phyloP scores from a whole-genome alignment of 768 basidiomycete species.

The Xerocomellus amylosporus region DNA sequence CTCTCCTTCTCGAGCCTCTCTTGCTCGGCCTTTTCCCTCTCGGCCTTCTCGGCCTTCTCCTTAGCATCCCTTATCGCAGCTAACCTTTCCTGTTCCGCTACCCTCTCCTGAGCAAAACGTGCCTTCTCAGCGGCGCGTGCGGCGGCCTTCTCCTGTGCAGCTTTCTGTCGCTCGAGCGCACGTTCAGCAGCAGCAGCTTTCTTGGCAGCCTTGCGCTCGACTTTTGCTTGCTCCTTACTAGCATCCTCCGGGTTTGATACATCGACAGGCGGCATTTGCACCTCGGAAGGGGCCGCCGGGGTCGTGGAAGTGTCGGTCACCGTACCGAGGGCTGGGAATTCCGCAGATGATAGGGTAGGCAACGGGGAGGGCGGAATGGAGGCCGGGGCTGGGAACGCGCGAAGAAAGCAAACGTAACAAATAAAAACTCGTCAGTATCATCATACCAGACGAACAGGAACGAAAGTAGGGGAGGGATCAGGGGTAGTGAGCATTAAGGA shows the following conservation, averaged over 20 bases:
- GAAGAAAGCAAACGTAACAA: conserved; percentile 21
- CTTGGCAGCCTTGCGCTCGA: conserved; percentile 61
- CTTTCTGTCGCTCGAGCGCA: conserved; percentile 56
- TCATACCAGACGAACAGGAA: conserved; percentile 41
- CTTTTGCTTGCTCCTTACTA: conserved; percentile 51
- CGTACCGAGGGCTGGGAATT: conserved; percentile 67
- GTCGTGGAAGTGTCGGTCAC: conserved; percentile 11
- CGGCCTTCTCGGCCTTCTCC: conserved; percentile 36
- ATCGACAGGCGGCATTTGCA: conserved; percentile 15
- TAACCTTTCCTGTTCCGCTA: conserved; percentile 49
- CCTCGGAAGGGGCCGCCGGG: conserved; percentile 19
- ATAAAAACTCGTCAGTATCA: conserved; percentile 42
- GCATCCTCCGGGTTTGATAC: conserved; percentile 33
- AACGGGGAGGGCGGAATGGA: conserved; percentile 40
- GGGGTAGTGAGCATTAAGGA: conserved; percentile 15
- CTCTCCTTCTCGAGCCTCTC: conserved; percentile 42
- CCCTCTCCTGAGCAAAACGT: conserved; percentile 52
- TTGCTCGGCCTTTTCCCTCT: conserved; percentile 37
- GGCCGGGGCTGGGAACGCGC: conserved; percentile 34
- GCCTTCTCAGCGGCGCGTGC: conserved; percentile 51
- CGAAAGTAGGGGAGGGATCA: conserved; percentile 42
- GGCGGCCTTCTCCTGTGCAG: conserved; percentile 57
- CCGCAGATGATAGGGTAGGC: conserved; percentile 57
- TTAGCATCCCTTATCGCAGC: conserved; percentile 38
- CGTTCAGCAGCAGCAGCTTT: conserved; percentile 62